These are phyloP conservation scores for Eucalyptus melliodora DNA, from an alignment of 345 rosid genomes.

Conservation along the genomic window DNA sequence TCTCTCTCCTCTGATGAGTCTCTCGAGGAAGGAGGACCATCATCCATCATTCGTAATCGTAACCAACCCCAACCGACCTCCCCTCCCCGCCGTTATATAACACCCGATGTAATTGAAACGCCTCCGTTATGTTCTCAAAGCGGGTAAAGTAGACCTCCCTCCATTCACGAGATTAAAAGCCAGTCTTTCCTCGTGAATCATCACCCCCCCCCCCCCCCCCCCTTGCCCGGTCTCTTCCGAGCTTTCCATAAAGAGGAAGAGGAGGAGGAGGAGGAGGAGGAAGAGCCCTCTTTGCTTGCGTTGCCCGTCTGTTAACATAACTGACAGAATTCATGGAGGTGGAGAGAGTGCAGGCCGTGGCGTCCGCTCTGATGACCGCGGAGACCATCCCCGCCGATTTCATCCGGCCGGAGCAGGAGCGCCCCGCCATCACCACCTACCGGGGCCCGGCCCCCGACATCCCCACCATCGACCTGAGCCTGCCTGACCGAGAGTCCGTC, in stretches of 20 bases:
- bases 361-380: slow-evolving; percentile 8
- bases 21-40: background rate
- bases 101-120: background rate
- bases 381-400: slow-evolving; percentile 53
- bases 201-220: too few relatives aligned
- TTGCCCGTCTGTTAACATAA: background rate
- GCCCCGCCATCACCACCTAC: slow-evolving; percentile 55
- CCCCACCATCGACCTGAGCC: slow-evolving; percentile 31
- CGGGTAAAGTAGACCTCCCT: background rate
- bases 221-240: background rate
- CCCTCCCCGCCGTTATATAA: background rate
- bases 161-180: background rate
- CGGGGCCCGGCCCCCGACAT: slow-evolving; percentile 29
- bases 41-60: background rate
- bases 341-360: slow-evolving; percentile 37
- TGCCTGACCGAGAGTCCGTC: slow-evolving; percentile 12
- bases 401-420: slow-evolving; percentile 55
- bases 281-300: background rate
- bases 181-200: background rate
- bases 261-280: background rate
- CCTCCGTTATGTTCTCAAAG: background rate
- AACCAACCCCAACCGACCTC: background rate
- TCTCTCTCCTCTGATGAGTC: too few relatives aligned
- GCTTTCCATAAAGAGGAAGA: background rate
- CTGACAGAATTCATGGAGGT: slow-evolving; percentile 16